phyloP scores from a whole-genome alignment of 768 basidiomycete species.

The Galerina sulciceps region DNA sequence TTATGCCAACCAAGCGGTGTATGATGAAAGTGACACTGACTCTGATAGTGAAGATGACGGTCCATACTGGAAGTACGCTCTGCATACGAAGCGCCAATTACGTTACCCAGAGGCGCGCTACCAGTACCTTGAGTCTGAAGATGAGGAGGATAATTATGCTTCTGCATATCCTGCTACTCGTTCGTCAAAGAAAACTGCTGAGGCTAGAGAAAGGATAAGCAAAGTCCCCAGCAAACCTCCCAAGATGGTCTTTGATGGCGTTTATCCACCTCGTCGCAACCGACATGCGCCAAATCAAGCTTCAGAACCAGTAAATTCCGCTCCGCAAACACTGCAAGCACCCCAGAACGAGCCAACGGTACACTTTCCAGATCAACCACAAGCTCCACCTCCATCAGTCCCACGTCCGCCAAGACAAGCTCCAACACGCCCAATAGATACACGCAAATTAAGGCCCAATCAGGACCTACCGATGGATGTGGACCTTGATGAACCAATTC shows the following conservation, averaged over 20 bases:
- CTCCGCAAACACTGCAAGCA: neutral
- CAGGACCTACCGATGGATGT: slow-evolving; percentile 4
- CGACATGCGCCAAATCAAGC: neutral
- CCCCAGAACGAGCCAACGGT: too few species aligned
- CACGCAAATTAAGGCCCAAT: neutral
- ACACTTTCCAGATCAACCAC: neutral
- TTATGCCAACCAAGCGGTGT: neutral
- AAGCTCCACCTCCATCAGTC: neutral
- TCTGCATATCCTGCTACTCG: neutral
- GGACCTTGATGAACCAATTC: slow-evolving; percentile 3
- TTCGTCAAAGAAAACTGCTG: neutral
- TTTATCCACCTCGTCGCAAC: neutral
- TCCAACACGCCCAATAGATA: neutral
- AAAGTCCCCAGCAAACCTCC: neutral
- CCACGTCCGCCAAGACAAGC: too few species aligned
- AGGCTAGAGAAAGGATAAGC: neutral
- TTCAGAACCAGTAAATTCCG: neutral
- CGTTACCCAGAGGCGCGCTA: neutral
- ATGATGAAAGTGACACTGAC: too few species aligned
- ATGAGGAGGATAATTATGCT: too few species aligned
- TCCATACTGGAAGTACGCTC: neutral
- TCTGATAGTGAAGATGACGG: neutral
- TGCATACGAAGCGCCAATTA: neutral
- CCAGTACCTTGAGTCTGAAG: neutral
- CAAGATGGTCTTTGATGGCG: neutral